phyloP scores from a whole-genome alignment of 192 early-diverging fungal genomes.

The Spizellomyces sp. region DNA sequence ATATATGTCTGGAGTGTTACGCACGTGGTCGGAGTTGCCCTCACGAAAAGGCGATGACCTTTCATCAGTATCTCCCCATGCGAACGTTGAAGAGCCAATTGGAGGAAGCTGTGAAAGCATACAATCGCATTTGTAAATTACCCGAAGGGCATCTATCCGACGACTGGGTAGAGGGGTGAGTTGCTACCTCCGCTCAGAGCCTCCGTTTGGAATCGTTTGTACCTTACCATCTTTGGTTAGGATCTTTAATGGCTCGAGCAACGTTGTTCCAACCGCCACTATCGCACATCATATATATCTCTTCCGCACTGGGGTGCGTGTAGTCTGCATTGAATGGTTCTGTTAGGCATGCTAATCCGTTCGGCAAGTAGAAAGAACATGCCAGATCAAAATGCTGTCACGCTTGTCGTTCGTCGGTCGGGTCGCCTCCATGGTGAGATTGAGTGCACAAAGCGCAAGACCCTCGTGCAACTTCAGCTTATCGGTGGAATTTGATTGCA shows the following conservation, averaged over 20 bases:
- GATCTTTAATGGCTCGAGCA: conserved; percentile 9
- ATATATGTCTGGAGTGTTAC: conserved; percentile 30
- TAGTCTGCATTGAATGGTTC: not conserved
- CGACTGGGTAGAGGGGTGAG: not conserved
- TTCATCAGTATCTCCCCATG: conserved; percentile 28
- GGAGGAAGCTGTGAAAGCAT: conserved; percentile 1
- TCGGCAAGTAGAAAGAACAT: no score
- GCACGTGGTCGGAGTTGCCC: conserved; percentile 26
- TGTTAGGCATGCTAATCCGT: no score
- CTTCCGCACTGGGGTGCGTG: conserved; percentile 12
- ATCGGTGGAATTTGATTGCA: not conserved
- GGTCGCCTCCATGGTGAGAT: conserved; percentile 4
- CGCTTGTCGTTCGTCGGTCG: conserved; percentile 3
- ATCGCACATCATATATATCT: conserved; percentile 9
- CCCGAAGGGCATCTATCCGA: conserved; percentile 3
- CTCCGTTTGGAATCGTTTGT: not conserved
- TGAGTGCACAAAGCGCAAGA: no score
- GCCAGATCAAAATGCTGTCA: conserved; percentile 17
- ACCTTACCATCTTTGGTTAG: not conserved
- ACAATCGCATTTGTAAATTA: not conserved
- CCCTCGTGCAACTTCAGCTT: no score
- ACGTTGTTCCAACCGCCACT: conserved; percentile 16
- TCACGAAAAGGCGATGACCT: conserved; percentile 22
- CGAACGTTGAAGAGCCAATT: conserved; percentile 3
- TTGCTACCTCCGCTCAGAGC: not conserved